phyloP scores from a whole-genome alignment of 768 basidiomycete genomes.

The Amanita fuliginea region DNA sequence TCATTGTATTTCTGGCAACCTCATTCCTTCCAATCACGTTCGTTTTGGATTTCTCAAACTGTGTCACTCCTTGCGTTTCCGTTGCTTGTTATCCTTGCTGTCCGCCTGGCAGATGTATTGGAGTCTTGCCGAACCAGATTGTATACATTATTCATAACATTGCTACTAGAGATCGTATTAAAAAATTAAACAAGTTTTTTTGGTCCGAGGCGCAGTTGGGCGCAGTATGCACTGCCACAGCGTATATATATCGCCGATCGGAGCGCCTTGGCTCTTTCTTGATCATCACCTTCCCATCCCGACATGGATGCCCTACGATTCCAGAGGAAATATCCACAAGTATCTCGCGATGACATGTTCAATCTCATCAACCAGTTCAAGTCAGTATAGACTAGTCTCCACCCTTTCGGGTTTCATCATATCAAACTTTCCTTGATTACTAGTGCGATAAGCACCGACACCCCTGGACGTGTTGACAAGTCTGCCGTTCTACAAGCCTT shows the following conservation, averaged over 20 bases:
- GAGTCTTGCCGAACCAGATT: neutral
- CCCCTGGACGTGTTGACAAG: slow-evolving; percentile 78
- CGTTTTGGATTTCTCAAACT: neutral
- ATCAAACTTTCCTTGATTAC: neutral
- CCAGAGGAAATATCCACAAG: slow-evolving; percentile 87
- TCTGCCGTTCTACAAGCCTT: slow-evolving; percentile 68
- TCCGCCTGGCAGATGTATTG: neutral
- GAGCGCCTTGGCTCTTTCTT: neutral
- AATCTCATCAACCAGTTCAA: slow-evolving; percentile 93
- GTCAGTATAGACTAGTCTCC: slow-evolving; percentile 36
- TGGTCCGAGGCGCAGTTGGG: neutral
- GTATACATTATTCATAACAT: slow-evolving; percentile 5
- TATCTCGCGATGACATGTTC: slow-evolving; percentile 89
- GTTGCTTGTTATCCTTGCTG: neutral
- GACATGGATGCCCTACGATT: slow-evolving; percentile 76
- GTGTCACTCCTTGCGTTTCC: neutral
- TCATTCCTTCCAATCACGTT: neutral
- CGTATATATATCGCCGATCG: slow-evolving; percentile 1
- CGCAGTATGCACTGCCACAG: slow-evolving; percentile 1
- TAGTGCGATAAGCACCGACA: slow-evolving; percentile 68
- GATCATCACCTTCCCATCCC: neutral
- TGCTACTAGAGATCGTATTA: slow-evolving; percentile 1
- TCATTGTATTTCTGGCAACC: slow-evolving; percentile 3
- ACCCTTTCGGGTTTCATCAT: neutral
- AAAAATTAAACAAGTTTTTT: neutral